Base-by-base conservation (phyloP, 169 alveolate species). In the Plasmodium sp. region DNA sequence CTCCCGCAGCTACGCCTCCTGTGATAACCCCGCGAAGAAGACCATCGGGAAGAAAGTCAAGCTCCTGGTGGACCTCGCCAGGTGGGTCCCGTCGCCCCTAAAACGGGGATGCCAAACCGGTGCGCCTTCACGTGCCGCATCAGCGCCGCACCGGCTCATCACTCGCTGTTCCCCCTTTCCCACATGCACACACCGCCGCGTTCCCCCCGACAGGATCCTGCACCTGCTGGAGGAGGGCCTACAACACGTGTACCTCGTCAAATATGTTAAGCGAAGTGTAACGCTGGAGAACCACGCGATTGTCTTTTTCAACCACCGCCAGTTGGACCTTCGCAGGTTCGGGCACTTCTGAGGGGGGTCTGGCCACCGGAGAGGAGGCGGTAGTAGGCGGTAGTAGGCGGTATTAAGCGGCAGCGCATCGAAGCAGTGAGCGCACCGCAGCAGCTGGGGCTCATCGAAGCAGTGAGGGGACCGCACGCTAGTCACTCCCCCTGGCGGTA, bases 41-140 rank as follows among this genome's bases (percentile, higher is more conserved):
- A 33, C 81, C 45, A 22, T 84, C 54, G 93, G 93, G 18, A 84
- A 84, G 62, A 84, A 84, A 74, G 58, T 84, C 16, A 84, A 84
- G 27, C 62, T 84, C 2, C 33, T 72, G n/a, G 80, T 84, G n/a
- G 93, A 84, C 33, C 62, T 84, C 14, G 39, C 27, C 34, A 73
- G 93, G 93, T 74, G 77, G 6, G 10, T 62, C 1, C 12, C n/a
- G 0, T n/a, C 16, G 5, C 58, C 58, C 58, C 10, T 9, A 48
- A 3, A 12, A 48, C 58, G 6, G 1, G 2, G 58, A 48, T 48
- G 12, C 5, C 58, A 10, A 36, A 3, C 5, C 41, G 4, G 41
- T 36, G 41, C n/a, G n/a, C n/a, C n/a, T n/a, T n/a, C n/a, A n/a
- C n/a, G n/a, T n/a, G n/a, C n/a, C n/a, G n/a, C n/a, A n/a, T n/a